Percentiles rank a stretch among this genome's conserved stretches.
Conservation (phyloP, 2,329 filamentous ascomycete species). For the Cladophialophora immunda region DNA sequence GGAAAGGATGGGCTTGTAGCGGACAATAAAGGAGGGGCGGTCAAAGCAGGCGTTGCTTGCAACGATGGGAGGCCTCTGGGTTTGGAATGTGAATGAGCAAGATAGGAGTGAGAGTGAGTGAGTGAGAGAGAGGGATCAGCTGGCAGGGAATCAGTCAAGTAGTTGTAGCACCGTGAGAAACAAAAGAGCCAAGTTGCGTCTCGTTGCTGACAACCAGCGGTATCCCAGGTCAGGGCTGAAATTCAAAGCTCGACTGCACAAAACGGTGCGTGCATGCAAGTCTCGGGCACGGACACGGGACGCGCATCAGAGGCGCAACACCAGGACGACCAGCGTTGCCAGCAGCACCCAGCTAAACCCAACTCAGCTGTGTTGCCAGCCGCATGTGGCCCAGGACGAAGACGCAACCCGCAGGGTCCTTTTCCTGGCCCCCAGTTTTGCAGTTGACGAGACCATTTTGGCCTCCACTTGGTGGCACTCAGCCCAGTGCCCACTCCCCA, state of each 20-base stretch:
- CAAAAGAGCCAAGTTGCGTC: not conserved
- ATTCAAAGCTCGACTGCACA: slow-evolving; percentile 17
- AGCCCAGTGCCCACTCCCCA: not conserved
- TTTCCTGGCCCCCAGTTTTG: slow-evolving; percentile 2
- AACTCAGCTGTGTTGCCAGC: not conserved
- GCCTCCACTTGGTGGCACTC: slow-evolving; percentile 11
- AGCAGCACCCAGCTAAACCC: not conserved
- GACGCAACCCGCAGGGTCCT: slow-evolving; percentile 21
- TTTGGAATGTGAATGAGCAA: slow-evolving; percentile 1
- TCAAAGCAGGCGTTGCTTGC: slow-evolving; percentile 7
- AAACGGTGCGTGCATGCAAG: slow-evolving; percentile 4
- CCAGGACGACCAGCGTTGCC: not conserved
- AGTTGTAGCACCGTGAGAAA: slow-evolving; percentile 14
- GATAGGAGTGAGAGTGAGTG: not conserved
- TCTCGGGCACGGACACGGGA: slow-evolving; percentile 15
- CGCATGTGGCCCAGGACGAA: slow-evolving; percentile 1
- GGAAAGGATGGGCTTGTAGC: slow-evolving; percentile 11
- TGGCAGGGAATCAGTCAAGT: slow-evolving; percentile 4
- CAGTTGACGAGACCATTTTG: not conserved
- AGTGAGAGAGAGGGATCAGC: not conserved
- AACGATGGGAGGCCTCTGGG: not conserved
- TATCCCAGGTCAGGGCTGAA: slow-evolving; percentile 16
- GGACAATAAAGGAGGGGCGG: slow-evolving; percentile 29
- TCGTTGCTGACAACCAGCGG: slow-evolving; percentile 14
- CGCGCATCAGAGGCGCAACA: slow-evolving; percentile 18